phyloP scores from a whole-genome alignment of 192 early-diverging fungal genomes.

The Anaeromyces robustus region DNA sequence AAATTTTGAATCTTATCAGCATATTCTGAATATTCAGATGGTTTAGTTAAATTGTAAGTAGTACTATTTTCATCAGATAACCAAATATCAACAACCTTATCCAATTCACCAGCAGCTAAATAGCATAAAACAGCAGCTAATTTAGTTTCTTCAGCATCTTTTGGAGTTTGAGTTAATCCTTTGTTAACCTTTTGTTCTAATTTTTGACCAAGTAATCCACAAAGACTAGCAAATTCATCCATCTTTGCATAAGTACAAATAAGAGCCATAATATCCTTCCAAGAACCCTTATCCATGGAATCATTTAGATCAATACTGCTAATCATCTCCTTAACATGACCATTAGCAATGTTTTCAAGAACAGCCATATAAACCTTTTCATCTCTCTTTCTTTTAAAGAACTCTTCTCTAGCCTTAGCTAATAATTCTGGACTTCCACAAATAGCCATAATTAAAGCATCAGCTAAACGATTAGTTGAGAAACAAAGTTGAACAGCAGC shows the following conservation, averaged over 20 bases:
- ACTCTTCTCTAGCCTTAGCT: constrained; percentile 57
- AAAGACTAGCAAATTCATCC: constrained; percentile 63
- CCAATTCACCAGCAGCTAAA: constrained; percentile 61
- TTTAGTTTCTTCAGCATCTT: constrained; percentile 20
- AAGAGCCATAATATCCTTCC: constrained; percentile 84
- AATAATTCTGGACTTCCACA: constrained; percentile 67
- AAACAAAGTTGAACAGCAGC: constrained; percentile 80
- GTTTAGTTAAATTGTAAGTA: constrained; percentile 15
- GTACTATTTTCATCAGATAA: constrained; percentile 26
- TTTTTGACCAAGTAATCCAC: constrained; percentile 48
- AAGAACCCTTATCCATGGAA: constrained; percentile 26
- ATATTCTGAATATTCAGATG: constrained; percentile 20
- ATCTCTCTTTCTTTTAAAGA: constrained; percentile 57
- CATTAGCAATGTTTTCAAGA: constrained; percentile 62
- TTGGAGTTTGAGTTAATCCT: neutral
- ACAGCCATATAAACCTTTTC: constrained; percentile 68
- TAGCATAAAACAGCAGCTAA: constrained; percentile 66
- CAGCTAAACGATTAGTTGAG: constrained; percentile 60
- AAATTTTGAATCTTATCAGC: constrained; percentile 51
- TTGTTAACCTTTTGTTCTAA: constrained; percentile 5
- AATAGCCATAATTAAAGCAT: constrained; percentile 75
- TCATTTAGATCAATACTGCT: constrained; percentile 49
- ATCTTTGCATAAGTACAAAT: constrained; percentile 83
- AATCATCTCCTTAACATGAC: constrained; percentile 69
- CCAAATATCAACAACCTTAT: constrained; percentile 76